These are phyloP conservation scores for Schizosaccharomyces cryophilus DNA, from an alignment of 805 yeast species.

Conservation along the genomic window DNA sequence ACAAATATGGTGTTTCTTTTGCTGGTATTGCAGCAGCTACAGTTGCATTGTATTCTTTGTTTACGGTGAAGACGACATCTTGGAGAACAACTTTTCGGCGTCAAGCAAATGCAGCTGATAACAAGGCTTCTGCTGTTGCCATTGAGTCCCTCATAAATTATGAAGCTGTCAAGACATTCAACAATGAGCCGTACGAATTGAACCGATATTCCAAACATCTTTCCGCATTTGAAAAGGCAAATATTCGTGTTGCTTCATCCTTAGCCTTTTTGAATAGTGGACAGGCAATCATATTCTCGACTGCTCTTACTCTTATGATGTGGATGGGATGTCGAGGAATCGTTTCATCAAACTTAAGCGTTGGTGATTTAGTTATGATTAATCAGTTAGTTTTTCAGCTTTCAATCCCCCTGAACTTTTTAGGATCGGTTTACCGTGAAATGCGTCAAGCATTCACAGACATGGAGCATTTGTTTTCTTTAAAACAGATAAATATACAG, in stretches of 20 bases:
- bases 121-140: constrained; percentile 84
- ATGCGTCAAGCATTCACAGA: constrained; percentile 77
- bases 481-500: constrained; percentile 48
- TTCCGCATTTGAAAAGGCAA: constrained; percentile 42
- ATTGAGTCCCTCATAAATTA: constrained; percentile 80
- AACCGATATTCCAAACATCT: constrained; percentile 57
- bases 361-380: constrained; percentile 83
- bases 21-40: constrained; percentile 75
- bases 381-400: constrained; percentile 91
- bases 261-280: constrained; percentile 51
- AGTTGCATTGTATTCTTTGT: constrained; percentile 67
- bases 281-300: constrained; percentile 55
- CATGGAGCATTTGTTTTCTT: constrained; percentile 80
- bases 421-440: constrained; percentile 90
- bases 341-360: constrained; percentile 55
- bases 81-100: constrained; percentile 90
- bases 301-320: constrained; percentile 91
- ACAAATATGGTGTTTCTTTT: constrained; percentile 69
- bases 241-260: constrained; percentile 52
- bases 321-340: constrained; percentile 78
- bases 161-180: constrained; percentile 85
- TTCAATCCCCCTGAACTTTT: constrained; percentile 77
- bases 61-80: constrained; percentile 78
- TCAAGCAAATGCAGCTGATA: constrained; percentile 77
- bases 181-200: constrained; percentile 64